Evolutionary conservation across 768 basidiomycete genomes (phyloP).

Genomic region (Lentinula boryana): DNA sequence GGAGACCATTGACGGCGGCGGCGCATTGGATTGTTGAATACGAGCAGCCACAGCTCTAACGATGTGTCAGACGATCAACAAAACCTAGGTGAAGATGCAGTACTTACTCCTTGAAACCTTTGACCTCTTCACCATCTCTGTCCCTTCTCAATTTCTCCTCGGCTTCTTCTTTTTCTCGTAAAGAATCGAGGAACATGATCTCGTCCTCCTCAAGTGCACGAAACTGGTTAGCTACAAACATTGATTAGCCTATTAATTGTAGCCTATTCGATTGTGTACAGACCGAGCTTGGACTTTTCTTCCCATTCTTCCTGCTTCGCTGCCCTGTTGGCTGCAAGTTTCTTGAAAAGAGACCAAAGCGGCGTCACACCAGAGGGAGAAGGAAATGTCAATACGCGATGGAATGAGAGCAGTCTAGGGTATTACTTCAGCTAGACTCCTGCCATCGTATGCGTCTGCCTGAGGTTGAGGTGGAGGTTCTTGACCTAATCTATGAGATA

Average conservation of each 20-base stretch:
- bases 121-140: conserved; percentile 74
- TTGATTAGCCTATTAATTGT: not conserved
- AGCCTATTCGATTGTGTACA: not conserved
- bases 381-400: conserved; percentile 39
- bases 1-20: conserved; percentile 1
- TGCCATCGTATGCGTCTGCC: conserved; percentile 76
- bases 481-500: conserved; percentile 60
- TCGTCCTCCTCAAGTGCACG: conserved; percentile 88
- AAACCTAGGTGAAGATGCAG: conserved; percentile 6
- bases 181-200: conserved; percentile 81
- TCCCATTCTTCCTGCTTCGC: conserved; percentile 95
- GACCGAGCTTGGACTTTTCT: conserved; percentile 73
- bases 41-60: conserved; percentile 68
- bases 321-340: conserved; percentile 87
- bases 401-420: conserved; percentile 10
- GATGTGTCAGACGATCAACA: not conserved
- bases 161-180: conserved; percentile 67
- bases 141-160: conserved; percentile 73
- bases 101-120: conserved; percentile 71
- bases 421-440: conserved; percentile 85
- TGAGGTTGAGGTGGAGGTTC: conserved; percentile 73
- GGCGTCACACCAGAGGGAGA: conserved; percentile 33
- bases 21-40: conserved; percentile 32
- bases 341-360: conserved; percentile 34
- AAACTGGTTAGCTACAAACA: conserved; percentile 70